These are phyloP conservation scores for Eucalyptus viminalis DNA, from an alignment of 345 rosid genomes.

Conservation along the genomic window DNA sequence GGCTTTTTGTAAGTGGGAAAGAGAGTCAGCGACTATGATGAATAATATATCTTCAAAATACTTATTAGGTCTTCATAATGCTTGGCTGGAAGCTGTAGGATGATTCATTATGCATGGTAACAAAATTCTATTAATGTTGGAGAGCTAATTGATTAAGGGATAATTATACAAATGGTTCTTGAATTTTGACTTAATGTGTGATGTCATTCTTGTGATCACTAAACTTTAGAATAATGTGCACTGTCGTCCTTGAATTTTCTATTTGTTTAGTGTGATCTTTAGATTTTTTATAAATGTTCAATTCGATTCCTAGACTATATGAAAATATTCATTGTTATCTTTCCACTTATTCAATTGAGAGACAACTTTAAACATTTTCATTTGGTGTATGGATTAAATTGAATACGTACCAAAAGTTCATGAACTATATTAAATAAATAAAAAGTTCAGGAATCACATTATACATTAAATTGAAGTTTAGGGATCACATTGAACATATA, in stretches of 20 bases:
- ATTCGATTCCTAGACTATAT: accelerated
- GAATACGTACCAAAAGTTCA: accelerated
- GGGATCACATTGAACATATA: background rate
- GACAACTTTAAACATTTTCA: background rate
- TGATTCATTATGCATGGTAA: background rate
- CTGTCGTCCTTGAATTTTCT: accelerated
- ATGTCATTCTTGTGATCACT: background rate
- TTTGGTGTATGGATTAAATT: background rate
- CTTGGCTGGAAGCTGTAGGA: background rate
- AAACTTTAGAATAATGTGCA: background rate
- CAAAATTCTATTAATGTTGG: background rate
- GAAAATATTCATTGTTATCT: background rate
- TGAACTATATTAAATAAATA: no score
- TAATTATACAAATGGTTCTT: background rate
- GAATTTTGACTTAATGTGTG: background rate
- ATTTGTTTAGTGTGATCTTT: background rate
- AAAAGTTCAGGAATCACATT: no score
- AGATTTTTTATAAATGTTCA: background rate
- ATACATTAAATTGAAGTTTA: no score
- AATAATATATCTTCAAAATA: background rate
- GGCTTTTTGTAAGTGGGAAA: background rate
- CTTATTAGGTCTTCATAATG: background rate
- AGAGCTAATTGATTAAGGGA: background rate
- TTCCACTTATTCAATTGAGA: background rate
- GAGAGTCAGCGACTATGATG: background rate